A percentile compares a stretch with the other conserved stretches of the same genome.
These are phyloP conservation scores for Phyllosticta paracitricarpa DNA, from an alignment of 2,329 filamentous ascomycete genomes.

Conservation along the genomic window DNA sequence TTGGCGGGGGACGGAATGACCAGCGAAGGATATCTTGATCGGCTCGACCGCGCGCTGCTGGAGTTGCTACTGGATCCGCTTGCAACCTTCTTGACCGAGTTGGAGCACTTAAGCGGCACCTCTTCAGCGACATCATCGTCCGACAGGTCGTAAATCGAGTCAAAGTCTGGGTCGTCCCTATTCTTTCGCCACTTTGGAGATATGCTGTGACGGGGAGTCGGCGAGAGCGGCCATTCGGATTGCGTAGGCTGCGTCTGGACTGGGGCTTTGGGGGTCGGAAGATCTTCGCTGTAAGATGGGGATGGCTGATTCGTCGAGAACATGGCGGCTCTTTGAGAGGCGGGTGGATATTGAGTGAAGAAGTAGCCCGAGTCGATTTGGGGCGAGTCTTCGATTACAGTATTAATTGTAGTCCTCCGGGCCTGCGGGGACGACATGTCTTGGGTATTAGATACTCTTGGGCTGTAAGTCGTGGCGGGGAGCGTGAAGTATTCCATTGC, in stretches of 20 bases:
- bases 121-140: conserved; percentile 58
- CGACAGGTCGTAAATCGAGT: conserved; percentile 79
- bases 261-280: conserved; percentile 60
- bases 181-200: conserved; percentile 54
- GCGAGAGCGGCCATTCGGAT: conserved; percentile 4
- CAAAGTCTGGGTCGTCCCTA: conserved; percentile 64
- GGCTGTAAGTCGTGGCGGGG: conserved; percentile 41
- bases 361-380: conserved; percentile 11
- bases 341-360: not conserved
- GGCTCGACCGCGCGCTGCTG: conserved; percentile 24
- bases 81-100: conserved; percentile 37
- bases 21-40: conserved; percentile 47
- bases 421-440: conserved; percentile 42
- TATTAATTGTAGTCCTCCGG: conserved; percentile 51
- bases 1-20: conserved; percentile 48
- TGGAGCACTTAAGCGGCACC: conserved; percentile 41
- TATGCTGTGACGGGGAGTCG: conserved; percentile 44
- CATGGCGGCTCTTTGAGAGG: conserved; percentile 18
- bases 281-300: conserved; percentile 46
- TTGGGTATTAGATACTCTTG: conserved; percentile 22
- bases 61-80: conserved; percentile 16
- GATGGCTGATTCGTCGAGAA: conserved; percentile 31
- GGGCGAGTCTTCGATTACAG: conserved; percentile 49
- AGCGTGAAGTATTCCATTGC: conserved; percentile 39
- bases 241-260: conserved; percentile 39